These are phyloP conservation scores for Paspalum vaginatum DNA, from an alignment of 176 grass and related monocot genomes.

Conservation along the genomic window DNA sequence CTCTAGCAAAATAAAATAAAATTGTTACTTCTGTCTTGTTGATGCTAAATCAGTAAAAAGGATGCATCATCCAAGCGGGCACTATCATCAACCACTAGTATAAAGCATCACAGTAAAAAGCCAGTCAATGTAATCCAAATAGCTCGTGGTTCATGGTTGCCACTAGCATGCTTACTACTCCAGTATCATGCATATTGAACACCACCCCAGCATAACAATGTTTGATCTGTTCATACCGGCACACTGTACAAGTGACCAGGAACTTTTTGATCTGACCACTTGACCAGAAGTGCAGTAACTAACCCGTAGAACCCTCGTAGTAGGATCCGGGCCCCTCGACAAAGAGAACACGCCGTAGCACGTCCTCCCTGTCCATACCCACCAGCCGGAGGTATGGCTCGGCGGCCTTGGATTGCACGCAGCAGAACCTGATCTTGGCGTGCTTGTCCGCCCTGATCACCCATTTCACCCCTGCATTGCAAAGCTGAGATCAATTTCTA, in stretches of 20 bases:
- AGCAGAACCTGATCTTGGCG: constrained; percentile 94
- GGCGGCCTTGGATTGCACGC: constrained; percentile 88
- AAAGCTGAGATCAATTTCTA: not conserved
- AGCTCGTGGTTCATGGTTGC: not conserved
- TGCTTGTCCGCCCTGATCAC: constrained; percentile 78
- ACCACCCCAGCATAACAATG: not conserved
- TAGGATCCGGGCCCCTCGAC: constrained; percentile 79
- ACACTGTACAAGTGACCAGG: not conserved
- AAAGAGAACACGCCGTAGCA: constrained; percentile 77
- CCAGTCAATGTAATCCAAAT: too few relatives aligned
- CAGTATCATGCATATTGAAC: not conserved
- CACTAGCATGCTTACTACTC: not conserved
- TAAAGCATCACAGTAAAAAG: not conserved
- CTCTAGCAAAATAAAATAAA: constrained; percentile 3
- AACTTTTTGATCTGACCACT: not conserved
- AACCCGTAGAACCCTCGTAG: constrained; percentile 86
- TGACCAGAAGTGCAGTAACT: not conserved
- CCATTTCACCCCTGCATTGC: constrained; percentile 77
- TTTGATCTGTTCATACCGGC: constrained; percentile 14
- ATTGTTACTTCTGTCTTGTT: not conserved
- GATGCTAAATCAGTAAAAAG: not conserved
- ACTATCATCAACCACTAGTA: not conserved
- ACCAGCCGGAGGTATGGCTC: constrained; percentile 82
- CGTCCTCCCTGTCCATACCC: constrained; percentile 79
- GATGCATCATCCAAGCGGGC: too few relatives aligned